These are phyloP conservation scores for Gossypium schwendimanii DNA, from an alignment of 441 rosid species.

Conservation along the genomic window DNA sequence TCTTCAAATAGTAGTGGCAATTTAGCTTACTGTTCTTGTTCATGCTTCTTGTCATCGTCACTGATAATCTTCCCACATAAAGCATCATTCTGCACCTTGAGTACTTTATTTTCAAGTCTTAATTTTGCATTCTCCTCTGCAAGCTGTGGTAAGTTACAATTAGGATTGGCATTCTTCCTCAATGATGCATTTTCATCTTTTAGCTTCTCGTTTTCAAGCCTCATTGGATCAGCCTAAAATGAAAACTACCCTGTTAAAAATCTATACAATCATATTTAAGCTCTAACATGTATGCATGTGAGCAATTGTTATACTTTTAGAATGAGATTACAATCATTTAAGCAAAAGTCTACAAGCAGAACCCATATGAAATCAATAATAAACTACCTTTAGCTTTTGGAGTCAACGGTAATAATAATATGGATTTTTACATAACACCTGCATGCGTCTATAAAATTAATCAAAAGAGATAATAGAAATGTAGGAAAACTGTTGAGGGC, in stretches of 20 bases:
- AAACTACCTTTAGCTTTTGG: background rate
- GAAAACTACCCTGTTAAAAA: background rate
- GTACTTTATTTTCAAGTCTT: slow-evolving; percentile 1
- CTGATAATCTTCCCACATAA: slow-evolving; percentile 9
- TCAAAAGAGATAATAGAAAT: background rate
- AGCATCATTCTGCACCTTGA: slow-evolving; percentile 9
- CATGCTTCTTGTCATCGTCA: background rate
- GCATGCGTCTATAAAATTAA: background rate
- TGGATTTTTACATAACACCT: background rate
- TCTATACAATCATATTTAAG: background rate
- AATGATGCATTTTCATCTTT: background rate
- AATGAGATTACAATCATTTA: background rate
- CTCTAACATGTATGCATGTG: background rate
- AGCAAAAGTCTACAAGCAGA: background rate
- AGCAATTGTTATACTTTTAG: background rate
- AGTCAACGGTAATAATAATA: background rate
- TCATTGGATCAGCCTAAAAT: background rate
- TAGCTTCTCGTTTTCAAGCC: background rate
- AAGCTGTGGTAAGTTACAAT: background rate
- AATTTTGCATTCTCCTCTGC: background rate
- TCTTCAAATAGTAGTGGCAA: background rate
- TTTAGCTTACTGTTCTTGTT: background rate
- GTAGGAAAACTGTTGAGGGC: no score
- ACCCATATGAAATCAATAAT: background rate
- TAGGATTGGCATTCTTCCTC: background rate